Evolutionary conservation across 208 protist genomes (phyloP).

Genomic region (Trypanosoma lewisi): DNA sequence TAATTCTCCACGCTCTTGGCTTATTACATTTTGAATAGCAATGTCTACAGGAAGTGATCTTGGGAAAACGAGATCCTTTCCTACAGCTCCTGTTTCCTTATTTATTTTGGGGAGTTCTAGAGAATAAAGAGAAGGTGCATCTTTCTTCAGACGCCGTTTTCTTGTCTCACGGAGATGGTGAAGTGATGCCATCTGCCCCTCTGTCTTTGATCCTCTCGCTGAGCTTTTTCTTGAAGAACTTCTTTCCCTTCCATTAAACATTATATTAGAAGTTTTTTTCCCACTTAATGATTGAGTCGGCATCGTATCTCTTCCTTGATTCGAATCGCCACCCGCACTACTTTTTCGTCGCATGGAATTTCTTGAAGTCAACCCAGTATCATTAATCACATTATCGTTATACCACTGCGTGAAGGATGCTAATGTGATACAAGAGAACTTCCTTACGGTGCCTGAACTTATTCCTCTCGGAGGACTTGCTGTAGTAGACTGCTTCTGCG

Average conservation of each 20-base stretch:
- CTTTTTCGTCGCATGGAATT: background rate
- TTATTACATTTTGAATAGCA: slow-evolving; percentile 38
- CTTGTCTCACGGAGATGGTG: background rate
- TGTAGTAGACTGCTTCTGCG: too few relatives aligned
- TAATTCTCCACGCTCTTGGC: slow-evolving; percentile 40
- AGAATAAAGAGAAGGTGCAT: slow-evolving; percentile 42
- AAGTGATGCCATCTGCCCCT: background rate
- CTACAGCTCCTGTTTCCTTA: slow-evolving; percentile 15
- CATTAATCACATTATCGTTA: background rate
- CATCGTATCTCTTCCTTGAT: background rate
- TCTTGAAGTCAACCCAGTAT: background rate
- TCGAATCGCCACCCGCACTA: too few relatives aligned
- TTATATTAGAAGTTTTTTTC: background rate
- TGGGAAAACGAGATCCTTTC: slow-evolving; percentile 15
- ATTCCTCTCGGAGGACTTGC: too few relatives aligned
- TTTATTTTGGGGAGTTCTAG: slow-evolving; percentile 30
- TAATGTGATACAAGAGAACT: background rate
- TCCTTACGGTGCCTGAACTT: background rate
- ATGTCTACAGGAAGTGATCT: slow-evolving; percentile 22
- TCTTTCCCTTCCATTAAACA: background rate
- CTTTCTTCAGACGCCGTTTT: slow-evolving; percentile 30
- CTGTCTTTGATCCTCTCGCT: background rate
- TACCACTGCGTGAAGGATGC: background rate
- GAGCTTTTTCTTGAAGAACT: background rate
- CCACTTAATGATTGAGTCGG: background rate